Percentiles rank a stretch among this genome's conserved stretches.
phyloP scores from a whole-genome alignment of 139 green algal genomes.

The Micractinium conductrix region DNA sequence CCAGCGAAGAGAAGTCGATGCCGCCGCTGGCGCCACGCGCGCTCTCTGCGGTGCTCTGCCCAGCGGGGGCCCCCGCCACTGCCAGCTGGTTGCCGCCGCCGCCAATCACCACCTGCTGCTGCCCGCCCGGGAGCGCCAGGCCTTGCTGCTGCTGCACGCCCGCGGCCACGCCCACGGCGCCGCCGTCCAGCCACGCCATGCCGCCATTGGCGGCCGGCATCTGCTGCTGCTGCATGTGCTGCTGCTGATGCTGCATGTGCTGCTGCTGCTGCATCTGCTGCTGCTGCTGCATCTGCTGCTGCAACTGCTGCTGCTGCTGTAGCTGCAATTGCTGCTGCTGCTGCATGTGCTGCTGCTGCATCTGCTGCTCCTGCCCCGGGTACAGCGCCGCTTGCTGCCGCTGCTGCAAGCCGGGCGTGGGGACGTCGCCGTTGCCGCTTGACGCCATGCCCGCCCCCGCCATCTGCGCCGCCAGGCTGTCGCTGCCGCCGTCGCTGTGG shows the following conservation, averaged over 20 bases:
- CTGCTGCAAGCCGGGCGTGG: neutral
- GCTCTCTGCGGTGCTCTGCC: slow-evolving; percentile 12
- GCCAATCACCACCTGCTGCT: slow-evolving; percentile 42
- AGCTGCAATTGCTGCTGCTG: slow-evolving; percentile 30
- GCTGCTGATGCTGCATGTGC: slow-evolving; percentile 36
- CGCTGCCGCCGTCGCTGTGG: neutral
- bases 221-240: slow-evolving; percentile 23
- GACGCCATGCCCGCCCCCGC: neutral
- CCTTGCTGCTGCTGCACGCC: slow-evolving; percentile 44
- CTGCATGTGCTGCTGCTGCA: slow-evolving; percentile 35
- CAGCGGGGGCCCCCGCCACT: slow-evolving; percentile 19
- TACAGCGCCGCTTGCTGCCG: slow-evolving; percentile 5
- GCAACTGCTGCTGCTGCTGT: slow-evolving; percentile 26
- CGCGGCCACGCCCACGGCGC: neutral
- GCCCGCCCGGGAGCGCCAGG: slow-evolving; percentile 36
- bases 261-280: slow-evolving; percentile 27
- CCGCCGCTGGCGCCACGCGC: slow-evolving; percentile 7
- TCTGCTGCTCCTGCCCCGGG: slow-evolving; percentile 36
- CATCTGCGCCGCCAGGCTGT: neutral
- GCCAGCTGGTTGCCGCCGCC: slow-evolving; percentile 19
- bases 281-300: slow-evolving; percentile 37
- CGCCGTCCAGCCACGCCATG: neutral
- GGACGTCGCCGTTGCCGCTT: slow-evolving; percentile 4
- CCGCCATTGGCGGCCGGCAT: neutral
- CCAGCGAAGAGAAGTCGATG: neutral